Base-by-base conservation (phyloP, 2,329 filamentous ascomycete species). In the Pseudovirgaria hyperparasitica region DNA sequence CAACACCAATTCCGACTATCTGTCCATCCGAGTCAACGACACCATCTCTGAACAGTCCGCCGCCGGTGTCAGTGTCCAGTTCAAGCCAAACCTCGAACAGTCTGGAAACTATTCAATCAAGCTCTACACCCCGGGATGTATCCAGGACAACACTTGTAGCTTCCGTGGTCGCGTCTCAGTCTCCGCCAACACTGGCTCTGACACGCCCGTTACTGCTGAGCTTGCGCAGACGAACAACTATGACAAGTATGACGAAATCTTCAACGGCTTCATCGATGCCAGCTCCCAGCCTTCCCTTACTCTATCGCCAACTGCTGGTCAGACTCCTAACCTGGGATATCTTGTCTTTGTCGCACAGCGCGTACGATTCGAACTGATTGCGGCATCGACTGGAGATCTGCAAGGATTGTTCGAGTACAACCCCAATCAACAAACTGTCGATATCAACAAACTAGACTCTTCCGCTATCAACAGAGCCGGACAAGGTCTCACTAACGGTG, bases 241-340 rank as follows among this genome's bases (percentile, higher is more conserved):
- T 51, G 87, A 96, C 62, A 98, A 98, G 55, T 96, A 92, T 46
- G 90, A 98, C 48, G 76, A 82, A 40, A 75, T 98, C 32, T 93
- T 85, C 55, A 79, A 77, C 38, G 90, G 86, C 24, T 74, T 74
- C 38, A 73, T 98, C 28, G 84, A 96, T 46, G 75, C 76, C 28
- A 74, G 70, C 28, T 76, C 71, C 7, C 75, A 75, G 22, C 84
- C 87, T 9, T 72, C 71, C 4, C 74, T 98, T 27, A 92, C 80
- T 0, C 59, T 98, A 23, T 67, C 72, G 0, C 80, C 87, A 4
- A 60, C 72, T 13, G 50, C 66, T 17, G 74, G 70, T 20, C 79
- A 85, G 51, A 56, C 11, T n/a, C n/a, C n/a, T n/a, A 47, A 37
- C 7, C 41, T 40, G 74, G 18, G 55, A 64, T 62, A 69, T 29